Evolutionary conservation across 805 yeast species (phyloP), one percentile per base, ranked within the genome.

Genomic region (Zygosaccharomyces bisporus): DNA sequence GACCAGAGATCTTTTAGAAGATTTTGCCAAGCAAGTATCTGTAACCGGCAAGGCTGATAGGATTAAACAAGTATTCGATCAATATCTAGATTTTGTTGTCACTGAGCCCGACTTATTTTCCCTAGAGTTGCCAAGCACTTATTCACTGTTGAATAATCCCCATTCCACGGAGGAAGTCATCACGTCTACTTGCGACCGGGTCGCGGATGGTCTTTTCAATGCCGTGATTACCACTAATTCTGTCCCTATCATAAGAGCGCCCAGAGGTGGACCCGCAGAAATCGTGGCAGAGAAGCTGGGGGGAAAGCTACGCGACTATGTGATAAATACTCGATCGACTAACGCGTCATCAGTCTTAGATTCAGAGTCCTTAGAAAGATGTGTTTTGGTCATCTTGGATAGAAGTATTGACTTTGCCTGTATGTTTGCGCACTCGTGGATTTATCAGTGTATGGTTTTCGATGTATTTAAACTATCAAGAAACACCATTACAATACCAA

Each of bases 351-450:
- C 52, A 54, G 34, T 52, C 13, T 49, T 54, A 13, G 54, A 46
- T 20, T 44, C 43, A 20, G 60, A 55, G 39, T 60, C 67, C 4
- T 54, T 73, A 31, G 83, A 81, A 45, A 72, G 95, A 49, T 78
- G 84, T 2, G 96, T 91, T 9, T 71, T 93, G 55, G 74, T 95
- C 24, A 65, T 93, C 32, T 67, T 93, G 35, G 99, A 93, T 67
- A 76, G 99, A 64, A 86, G 84, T 60, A 74, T 93, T 47, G 98
- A 93, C 66, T 72, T 93, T 49, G 83, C 93, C 1, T 83, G 95
- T 12, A 91, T 93, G 97, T 82, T 93, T 65, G 79, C 91, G 1
- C 99, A 93, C 67, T 87, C 97, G 9, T 91, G 98, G 97, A 90
- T 95, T 39, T 93, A 93, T 64, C 96, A 91, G 69, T 89, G 96